Evolutionary conservation across 2,329 filamentous ascomycete species (phyloP).

Genomic region (Triangularia verruculosa): DNA sequence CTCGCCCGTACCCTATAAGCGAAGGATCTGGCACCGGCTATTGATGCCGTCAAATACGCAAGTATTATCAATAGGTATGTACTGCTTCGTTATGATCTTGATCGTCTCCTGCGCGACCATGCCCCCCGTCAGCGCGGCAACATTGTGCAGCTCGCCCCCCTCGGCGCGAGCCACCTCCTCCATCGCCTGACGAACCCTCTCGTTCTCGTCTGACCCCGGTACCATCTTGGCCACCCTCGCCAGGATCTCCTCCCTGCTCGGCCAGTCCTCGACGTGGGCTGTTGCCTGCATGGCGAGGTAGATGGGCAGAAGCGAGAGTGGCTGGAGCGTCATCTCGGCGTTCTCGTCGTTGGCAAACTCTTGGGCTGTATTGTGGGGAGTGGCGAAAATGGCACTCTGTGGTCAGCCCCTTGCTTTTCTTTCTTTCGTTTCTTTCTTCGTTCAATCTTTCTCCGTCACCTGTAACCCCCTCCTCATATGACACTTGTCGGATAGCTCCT

Average conservation of each 20-base stretch:
- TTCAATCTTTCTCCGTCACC: background rate
- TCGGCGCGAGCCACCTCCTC: constrained; percentile 72
- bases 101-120: constrained; percentile 97
- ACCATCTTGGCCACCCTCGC: constrained; percentile 41
- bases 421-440: background rate
- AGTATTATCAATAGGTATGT: constrained; percentile 68
- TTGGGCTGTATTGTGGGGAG: constrained; percentile 41
- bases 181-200: constrained; percentile 52
- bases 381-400: constrained; percentile 29
- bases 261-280: constrained; percentile 43
- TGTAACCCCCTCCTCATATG: constrained; percentile 1
- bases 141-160: constrained; percentile 88
- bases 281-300: constrained; percentile 64
- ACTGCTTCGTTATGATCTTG: constrained; percentile 77
- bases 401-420: constrained; percentile 5
- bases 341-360: constrained; percentile 55
- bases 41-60: constrained; percentile 68
- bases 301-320: constrained; percentile 62
- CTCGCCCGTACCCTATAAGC: constrained; percentile 39
- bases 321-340: constrained; percentile 47
- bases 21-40: constrained; percentile 58
- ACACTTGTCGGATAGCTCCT: background rate
- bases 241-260: constrained; percentile 54
- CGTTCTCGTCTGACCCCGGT: constrained; percentile 47
- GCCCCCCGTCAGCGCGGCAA: constrained; percentile 81